Evolutionary conservation across 192 early-diverging fungal species (phyloP).

Genomic region (Backusella psychrophila): DNA sequence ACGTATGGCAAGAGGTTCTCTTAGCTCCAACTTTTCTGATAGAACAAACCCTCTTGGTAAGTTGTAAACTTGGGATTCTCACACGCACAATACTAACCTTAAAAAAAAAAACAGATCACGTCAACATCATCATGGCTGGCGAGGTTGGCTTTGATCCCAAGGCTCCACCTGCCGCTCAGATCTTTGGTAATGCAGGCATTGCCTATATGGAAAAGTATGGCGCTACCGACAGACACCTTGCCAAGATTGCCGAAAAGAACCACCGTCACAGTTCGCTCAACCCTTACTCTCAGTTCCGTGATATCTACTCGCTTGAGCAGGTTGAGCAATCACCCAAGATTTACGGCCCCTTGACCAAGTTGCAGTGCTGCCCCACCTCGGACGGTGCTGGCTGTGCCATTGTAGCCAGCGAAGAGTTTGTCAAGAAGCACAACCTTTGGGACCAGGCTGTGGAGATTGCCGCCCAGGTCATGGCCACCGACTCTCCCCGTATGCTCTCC

Average conservation of each 20-base stretch:
- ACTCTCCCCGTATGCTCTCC: conserved; percentile 56
- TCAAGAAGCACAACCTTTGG: conserved; percentile 53
- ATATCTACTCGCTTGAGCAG: conserved; percentile 60
- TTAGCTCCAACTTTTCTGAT: conserved; percentile 51
- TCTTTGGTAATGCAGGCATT: conserved; percentile 72
- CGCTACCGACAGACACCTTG: conserved; percentile 53
- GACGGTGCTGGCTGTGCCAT: conserved; percentile 68
- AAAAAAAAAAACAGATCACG: conserved; percentile 44
- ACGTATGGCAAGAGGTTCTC: conserved; percentile 58
- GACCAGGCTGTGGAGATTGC: conserved; percentile 68
- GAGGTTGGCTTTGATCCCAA: conserved; percentile 51
- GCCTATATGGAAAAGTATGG: conserved; percentile 68
- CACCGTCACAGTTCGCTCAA: conserved; percentile 67
- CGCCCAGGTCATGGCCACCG: conserved; percentile 71
- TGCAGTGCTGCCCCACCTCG: conserved; percentile 76
- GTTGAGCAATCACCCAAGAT: conserved; percentile 58
- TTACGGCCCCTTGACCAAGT: conserved; percentile 69
- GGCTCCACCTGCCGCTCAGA: conserved; percentile 63
- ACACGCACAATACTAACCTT: neutral
- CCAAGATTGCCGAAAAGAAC: conserved; percentile 73
- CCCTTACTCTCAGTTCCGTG: conserved; percentile 72
- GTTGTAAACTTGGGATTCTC: neutral
- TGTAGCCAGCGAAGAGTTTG: conserved; percentile 66
- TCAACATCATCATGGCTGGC: conserved; percentile 51
- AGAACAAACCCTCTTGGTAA: conserved; percentile 61